Evolutionary conservation across 768 basidiomycete species (phyloP).

Genomic region (Gloeopeniophorella convolvens): DNA sequence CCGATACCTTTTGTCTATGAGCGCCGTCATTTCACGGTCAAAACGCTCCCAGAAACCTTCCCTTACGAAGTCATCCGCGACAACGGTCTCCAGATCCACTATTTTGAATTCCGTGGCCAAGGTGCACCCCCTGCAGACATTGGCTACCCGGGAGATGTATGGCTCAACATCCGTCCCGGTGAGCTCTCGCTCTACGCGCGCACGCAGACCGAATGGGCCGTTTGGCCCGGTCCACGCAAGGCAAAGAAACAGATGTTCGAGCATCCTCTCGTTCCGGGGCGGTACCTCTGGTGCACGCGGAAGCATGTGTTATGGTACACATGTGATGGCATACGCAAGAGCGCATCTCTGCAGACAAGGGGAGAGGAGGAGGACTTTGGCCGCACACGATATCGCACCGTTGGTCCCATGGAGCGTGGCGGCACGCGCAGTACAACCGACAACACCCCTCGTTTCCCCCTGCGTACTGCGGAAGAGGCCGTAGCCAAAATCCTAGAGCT

Average conservation of each 20-base stretch:
- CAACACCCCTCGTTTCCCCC: conserved; percentile 13
- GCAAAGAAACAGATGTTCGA: conserved; percentile 23
- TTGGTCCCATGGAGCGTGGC: conserved; percentile 22
- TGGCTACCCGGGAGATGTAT: conserved; percentile 25
- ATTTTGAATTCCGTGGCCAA: conserved; percentile 25
- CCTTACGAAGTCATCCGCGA: conserved; percentile 20
- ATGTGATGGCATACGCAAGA: conserved; percentile 23
- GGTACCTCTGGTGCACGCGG: conserved; percentile 23
- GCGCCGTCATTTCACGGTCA: conserved; percentile 22
- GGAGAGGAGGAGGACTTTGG: conserved; percentile 23
- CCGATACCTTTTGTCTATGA: conserved; percentile 16
- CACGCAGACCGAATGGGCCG: conserved; percentile 16
- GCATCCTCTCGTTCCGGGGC: conserved; percentile 20
- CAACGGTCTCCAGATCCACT: conserved; percentile 23
- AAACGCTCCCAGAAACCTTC: conserved; percentile 18
- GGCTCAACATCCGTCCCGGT: conserved; percentile 21
- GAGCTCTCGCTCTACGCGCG: conserved; percentile 20
- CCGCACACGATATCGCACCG: conserved; percentile 19
- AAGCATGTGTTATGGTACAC: conserved; percentile 22
- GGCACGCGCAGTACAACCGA: conserved; percentile 16
- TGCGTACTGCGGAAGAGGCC: conserved; percentile 21
- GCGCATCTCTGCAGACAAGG: conserved; percentile 21
- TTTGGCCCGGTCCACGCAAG: conserved; percentile 22
- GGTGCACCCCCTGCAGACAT: conserved; percentile 24
- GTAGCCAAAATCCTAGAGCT: conserved; percentile 21